These are phyloP conservation scores for Chlamydomonas incerta DNA, from an alignment of 139 green algal genomes.

Conservation along the genomic window DNA sequence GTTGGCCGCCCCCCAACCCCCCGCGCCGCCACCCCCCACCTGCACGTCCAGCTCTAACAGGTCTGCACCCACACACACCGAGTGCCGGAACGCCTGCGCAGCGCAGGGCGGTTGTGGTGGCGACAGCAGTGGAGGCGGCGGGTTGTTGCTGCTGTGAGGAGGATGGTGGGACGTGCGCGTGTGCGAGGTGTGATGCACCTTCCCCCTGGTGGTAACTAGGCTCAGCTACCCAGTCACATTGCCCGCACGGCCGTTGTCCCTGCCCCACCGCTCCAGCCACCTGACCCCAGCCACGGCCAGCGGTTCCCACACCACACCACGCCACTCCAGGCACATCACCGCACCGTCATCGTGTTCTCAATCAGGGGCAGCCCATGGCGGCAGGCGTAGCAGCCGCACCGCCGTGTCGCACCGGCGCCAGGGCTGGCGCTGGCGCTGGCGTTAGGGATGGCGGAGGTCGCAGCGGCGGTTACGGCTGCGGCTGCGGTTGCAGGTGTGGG, in stretches of 20 bases:
- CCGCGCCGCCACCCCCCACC: neutral
- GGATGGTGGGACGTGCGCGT: neutral
- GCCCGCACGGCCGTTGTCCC: no score
- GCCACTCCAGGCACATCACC: neutral
- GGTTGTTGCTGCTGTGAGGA: no score
- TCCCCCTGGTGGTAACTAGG: no score
- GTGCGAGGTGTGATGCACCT: no score
- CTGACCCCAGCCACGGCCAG: neutral
- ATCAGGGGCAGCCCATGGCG: neutral
- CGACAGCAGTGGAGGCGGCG: neutral
- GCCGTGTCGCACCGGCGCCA: neutral
- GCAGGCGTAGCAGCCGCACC: constrained; percentile 18
- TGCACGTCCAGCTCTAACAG: constrained; percentile 43
- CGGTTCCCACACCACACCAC: neutral
- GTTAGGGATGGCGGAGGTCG: neutral
- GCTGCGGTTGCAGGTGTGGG: neutral
- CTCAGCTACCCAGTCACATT: no score
- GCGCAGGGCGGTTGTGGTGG: no score
- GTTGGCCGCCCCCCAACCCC: neutral
- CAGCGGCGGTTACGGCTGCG: neutral
- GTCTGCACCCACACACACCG: constrained; percentile 4
- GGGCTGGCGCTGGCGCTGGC: neutral
- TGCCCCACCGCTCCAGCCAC: no score
- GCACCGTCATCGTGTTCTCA: constrained; percentile 36
- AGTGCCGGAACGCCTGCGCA: constrained; percentile 41